Evolutionary conservation across 192 early-diverging fungal species (phyloP).

Genomic region (Coemansia sp.): DNA sequence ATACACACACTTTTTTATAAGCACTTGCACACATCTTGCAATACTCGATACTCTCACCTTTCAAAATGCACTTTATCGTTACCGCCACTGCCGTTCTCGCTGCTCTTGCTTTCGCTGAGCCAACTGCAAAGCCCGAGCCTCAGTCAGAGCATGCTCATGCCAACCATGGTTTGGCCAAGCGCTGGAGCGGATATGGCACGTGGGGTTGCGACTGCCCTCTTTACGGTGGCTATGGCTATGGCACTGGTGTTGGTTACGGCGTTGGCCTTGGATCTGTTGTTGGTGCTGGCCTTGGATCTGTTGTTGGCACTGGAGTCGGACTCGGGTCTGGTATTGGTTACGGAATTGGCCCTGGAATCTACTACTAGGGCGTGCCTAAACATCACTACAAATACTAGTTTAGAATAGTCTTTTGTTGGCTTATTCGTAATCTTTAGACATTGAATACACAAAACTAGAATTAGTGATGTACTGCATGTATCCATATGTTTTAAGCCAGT

Average conservation of each 20-base stretch:
- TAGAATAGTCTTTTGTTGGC: neutral
- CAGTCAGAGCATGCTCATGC: neutral
- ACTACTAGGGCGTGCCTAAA: neutral
- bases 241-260: neutral
- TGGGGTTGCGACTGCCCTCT: neutral
- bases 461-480: neutral
- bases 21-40: neutral
- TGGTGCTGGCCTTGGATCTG: neutral
- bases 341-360: neutral
- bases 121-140: neutral
- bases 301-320: neutral
- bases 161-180: conserved; percentile 1
- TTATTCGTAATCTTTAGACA: neutral
- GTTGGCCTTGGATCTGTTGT: neutral
- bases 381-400: neutral
- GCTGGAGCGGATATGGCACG: conserved; percentile 2
- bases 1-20: neutral
- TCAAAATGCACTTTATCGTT: conserved; percentile 6
- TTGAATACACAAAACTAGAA: neutral
- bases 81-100: neutral
- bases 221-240: neutral
- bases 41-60: neutral
- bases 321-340: neutral
- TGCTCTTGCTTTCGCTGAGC: conserved; percentile 2
- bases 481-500: neutral